These are phyloP conservation scores for Colletotrichum sp. DNA, from an alignment of 2,329 filamentous ascomycete species.

Conservation along the genomic window DNA sequence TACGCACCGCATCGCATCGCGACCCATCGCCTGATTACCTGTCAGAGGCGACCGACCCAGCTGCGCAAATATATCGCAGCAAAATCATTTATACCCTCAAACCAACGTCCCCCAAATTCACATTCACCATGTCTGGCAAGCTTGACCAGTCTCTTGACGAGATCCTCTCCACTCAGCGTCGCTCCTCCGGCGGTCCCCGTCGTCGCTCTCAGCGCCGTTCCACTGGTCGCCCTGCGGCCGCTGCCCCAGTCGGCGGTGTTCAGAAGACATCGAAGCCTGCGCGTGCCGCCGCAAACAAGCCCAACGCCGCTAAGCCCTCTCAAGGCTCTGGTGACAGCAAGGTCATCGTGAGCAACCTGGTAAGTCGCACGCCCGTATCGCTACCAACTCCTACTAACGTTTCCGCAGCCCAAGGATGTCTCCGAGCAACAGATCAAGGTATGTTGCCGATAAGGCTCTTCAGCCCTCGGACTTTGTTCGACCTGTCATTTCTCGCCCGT, in stretches of 20 bases:
- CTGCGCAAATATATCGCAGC: constrained; percentile 4
- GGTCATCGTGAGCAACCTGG: constrained; percentile 98
- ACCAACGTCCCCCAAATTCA: not conserved
- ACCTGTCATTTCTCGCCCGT: constrained; percentile 51
- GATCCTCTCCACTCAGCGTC: constrained; percentile 82
- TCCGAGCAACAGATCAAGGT: constrained; percentile 99
- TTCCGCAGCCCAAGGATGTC: constrained; percentile 85
- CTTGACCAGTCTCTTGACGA: constrained; percentile 97
- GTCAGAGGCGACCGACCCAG: not conserved
- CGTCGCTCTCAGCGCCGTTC: constrained; percentile 56
- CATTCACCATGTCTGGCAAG: constrained; percentile 83
- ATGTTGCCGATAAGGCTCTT: constrained; percentile 90
- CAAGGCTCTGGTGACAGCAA: constrained; percentile 79
- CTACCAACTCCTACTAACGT: constrained; percentile 48
- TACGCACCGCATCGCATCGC: constrained; percentile 1
- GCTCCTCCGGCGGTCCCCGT: constrained; percentile 54
- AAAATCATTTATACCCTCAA: not conserved
- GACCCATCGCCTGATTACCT: not conserved
- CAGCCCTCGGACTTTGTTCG: constrained; percentile 75
- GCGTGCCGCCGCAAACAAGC: constrained; percentile 64
- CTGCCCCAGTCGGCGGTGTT: constrained; percentile 83
- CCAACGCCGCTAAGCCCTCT: constrained; percentile 68
- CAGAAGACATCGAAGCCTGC: constrained; percentile 75
- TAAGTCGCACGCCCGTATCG: constrained; percentile 54
- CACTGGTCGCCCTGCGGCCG: constrained; percentile 56